Conservation (phyloP, 2,329 filamentous ascomycete genomes). For the Calonectria pauciramosa region DNA sequence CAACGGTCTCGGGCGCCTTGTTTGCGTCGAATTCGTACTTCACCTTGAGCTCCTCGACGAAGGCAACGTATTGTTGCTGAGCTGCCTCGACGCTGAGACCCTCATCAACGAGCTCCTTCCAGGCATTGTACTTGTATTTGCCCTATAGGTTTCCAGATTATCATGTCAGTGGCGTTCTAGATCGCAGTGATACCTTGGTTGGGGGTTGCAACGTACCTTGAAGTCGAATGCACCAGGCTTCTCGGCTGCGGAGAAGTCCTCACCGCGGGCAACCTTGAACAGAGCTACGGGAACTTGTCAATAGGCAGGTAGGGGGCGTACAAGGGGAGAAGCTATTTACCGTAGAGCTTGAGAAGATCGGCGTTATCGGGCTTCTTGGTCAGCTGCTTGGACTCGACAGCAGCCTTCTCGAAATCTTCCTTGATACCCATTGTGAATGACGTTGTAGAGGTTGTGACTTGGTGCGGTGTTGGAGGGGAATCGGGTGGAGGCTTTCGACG, state of each 20-base stretch:
- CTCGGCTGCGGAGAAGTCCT: slow-evolving; percentile 69
- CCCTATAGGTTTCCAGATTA: slow-evolving; percentile 61
- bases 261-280: slow-evolving; percentile 70
- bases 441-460: slow-evolving; percentile 12
- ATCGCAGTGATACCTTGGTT: background rate
- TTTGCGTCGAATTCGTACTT: slow-evolving; percentile 76
- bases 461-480: slow-evolving; percentile 8
- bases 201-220: slow-evolving; percentile 61
- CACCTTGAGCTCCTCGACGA: slow-evolving; percentile 79
- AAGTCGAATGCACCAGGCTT: slow-evolving; percentile 79
- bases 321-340: slow-evolving; percentile 50
- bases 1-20: slow-evolving; percentile 73
- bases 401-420: slow-evolving; percentile 69
- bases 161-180: background rate
- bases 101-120: slow-evolving; percentile 78
- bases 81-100: slow-evolving; percentile 74
- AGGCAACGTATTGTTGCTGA: slow-evolving; percentile 81
- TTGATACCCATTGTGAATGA: slow-evolving; percentile 57
- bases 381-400: slow-evolving; percentile 76
- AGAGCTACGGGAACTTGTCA: slow-evolving; percentile 57
- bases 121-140: slow-evolving; percentile 85
- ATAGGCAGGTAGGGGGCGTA: background rate
- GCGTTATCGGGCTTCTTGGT: slow-evolving; percentile 73
- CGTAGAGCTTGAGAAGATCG: slow-evolving; percentile 75
- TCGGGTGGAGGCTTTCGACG: background rate